phyloP scores from a whole-genome alignment of 2,329 filamentous ascomycete genomes.

The Clonostachys sp. region DNA sequence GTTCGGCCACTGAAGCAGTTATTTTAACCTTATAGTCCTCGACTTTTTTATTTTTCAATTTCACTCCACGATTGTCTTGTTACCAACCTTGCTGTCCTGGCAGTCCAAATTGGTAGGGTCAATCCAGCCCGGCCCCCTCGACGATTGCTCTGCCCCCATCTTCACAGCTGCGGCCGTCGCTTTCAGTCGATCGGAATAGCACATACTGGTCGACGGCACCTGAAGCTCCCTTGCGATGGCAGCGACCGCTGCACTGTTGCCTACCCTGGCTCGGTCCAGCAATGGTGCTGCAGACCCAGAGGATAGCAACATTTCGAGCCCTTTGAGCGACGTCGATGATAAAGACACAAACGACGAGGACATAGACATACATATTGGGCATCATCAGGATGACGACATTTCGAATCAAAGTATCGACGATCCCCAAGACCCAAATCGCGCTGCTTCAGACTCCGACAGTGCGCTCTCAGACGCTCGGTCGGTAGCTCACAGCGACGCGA shows the following conservation, averaged over 20 bases:
- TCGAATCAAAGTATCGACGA: slow-evolving; percentile 17
- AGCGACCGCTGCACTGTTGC: slow-evolving; percentile 43
- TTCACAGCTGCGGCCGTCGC: no score
- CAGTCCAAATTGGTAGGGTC: not conserved
- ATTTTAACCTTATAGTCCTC: no score
- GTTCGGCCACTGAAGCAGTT: no score
- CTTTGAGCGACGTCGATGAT: slow-evolving; percentile 88
- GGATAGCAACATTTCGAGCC: slow-evolving; percentile 78
- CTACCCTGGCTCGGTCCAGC: slow-evolving; percentile 38
- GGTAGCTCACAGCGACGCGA: slow-evolving; percentile 33
- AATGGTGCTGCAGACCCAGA: slow-evolving; percentile 40
- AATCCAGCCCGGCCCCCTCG: not conserved
- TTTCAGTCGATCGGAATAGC: no score
- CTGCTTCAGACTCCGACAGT: slow-evolving; percentile 39
- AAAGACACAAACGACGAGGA: slow-evolving; percentile 67
- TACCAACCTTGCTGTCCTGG: no score
- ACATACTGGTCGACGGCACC: no score
- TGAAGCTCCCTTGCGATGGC: slow-evolving; percentile 33
- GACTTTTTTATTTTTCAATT: no score
- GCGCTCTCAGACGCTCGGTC: slow-evolving; percentile 50
- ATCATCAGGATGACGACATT: slow-evolving; percentile 16
- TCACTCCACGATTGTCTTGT: no score
- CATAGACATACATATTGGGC: slow-evolving; percentile 44
- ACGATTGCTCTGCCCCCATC: not conserved
- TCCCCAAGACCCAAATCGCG: slow-evolving; percentile 9